These are phyloP conservation scores for Globisporangium solare DNA, from an alignment of 352 stramenopile species.

Conservation along the genomic window DNA sequence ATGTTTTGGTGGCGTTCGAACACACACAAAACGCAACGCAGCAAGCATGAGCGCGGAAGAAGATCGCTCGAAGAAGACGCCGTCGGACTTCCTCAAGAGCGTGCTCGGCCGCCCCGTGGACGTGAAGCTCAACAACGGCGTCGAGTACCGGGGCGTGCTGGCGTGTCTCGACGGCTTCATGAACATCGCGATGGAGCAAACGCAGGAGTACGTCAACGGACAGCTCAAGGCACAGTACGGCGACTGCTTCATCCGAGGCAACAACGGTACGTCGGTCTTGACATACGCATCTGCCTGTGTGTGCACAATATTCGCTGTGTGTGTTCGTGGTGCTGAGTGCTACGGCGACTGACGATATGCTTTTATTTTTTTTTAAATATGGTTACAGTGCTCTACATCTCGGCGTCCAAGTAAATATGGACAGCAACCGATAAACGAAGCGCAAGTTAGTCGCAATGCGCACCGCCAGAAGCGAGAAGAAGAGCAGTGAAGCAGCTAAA, in stretches of 20 bases:
- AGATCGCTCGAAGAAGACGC: constrained; percentile 73
- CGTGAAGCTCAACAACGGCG: constrained; percentile 99
- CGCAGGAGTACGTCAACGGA: constrained; percentile 99
- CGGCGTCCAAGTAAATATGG: constrained; percentile 61
- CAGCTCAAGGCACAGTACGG: constrained; percentile 99
- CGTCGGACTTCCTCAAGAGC: constrained; percentile 90
- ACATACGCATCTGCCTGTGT: no score
- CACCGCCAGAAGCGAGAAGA: background rate
- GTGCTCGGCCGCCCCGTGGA: constrained; percentile 94
- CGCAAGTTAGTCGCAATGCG: background rate
- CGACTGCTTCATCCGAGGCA: constrained; percentile 99
- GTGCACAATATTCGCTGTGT: background rate
- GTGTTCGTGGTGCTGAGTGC: background rate
- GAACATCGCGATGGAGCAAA: constrained; percentile 99
- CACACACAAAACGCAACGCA: constrained; percentile 1
- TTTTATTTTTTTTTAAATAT: no score
- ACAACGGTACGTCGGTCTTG: constrained; percentile 90
- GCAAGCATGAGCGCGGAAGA: constrained; percentile 22
- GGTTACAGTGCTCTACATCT: constrained; percentile 76
- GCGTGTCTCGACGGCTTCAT: constrained; percentile 99
- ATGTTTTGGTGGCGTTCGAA: background rate
- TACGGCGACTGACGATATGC: constrained; percentile 2
- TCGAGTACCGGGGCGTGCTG: constrained; percentile 98
- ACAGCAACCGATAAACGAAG: no score
- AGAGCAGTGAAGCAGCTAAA: no score